These are phyloP conservation scores for Vitellaria paradoxa DNA, from an alignment of 179 eudicot species.

Conservation along the genomic window DNA sequence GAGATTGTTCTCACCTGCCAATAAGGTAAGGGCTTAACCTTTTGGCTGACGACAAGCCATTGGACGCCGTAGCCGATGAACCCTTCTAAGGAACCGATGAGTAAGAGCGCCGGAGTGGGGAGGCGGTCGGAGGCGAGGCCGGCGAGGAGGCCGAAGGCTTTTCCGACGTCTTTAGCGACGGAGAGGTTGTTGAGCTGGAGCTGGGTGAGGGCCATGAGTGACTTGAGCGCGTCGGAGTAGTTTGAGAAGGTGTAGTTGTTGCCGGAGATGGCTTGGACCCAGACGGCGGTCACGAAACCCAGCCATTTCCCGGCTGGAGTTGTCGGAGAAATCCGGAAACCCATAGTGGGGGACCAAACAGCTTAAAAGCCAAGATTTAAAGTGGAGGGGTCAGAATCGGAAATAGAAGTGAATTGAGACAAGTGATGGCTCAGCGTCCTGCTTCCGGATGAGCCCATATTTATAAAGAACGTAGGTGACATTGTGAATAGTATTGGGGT, in stretches of 20 bases:
- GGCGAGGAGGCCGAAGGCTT: slow-evolving; percentile 85
- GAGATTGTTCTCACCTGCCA: slow-evolving; percentile 52
- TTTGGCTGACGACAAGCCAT: slow-evolving; percentile 87
- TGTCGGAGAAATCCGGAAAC: slow-evolving; percentile 24
- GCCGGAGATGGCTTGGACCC: slow-evolving; percentile 96
- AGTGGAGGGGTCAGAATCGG: too few relatives aligned
- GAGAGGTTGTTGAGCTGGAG: slow-evolving; percentile 74
- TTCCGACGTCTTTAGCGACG: slow-evolving; percentile 94
- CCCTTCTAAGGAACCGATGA: slow-evolving; percentile 85
- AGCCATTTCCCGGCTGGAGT: slow-evolving; percentile 73
- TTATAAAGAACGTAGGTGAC: too few relatives aligned
- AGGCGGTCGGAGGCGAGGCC: slow-evolving; percentile 76
- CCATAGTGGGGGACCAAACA: not conserved
- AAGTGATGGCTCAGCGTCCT: too few relatives aligned
- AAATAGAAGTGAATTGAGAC: too few relatives aligned
- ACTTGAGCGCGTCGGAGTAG: slow-evolving; percentile 82
- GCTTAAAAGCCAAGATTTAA: too few relatives aligned
- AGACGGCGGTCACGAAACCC: slow-evolving; percentile 88
- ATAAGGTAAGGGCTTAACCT: slow-evolving; percentile 72
- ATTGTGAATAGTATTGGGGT: too few relatives aligned
- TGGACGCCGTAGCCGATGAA: slow-evolving; percentile 87
- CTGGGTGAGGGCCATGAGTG: slow-evolving; percentile 76
- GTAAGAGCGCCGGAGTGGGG: slow-evolving; percentile 56
- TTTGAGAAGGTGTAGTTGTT: slow-evolving; percentile 96
- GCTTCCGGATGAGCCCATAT: too few relatives aligned